Base-by-base conservation (phyloP, 306 rosid genomes). In the Alnus rubra region DNA sequence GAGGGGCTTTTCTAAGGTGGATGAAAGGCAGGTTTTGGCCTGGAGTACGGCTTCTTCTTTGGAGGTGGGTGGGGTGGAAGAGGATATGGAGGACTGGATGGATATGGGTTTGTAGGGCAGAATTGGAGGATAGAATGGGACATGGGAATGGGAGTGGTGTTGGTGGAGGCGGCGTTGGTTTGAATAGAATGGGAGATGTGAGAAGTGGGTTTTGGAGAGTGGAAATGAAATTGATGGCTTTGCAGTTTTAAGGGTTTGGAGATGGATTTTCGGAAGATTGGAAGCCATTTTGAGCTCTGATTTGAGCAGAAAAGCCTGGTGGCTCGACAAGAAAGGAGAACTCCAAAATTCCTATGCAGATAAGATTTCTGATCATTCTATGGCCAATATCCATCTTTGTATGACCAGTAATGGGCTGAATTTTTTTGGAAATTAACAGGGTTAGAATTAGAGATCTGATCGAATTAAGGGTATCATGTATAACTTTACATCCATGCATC, bases 21-120 rank as follows among this genome's bases (percentile, higher is more conserved):
- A 81, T 51, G 91, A 85, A 88, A 95, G 92, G 68, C 97, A 91
- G 71, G 86, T 86, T 74, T 89, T 91, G 82, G 96, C 99, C 79
- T 92, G 97, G 7, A 83, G 78, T 48, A 93, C 82, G 79, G 97
- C 97, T 12, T 93, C 93, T 48, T 88, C 94, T 82, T 89, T 93
- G 69, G 99, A 85, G 86, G 53, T 76, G 63, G 99, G 99, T 79
- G 97, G 99, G 37, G 78, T 87, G 33, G 90, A 84, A 85, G 90
- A 83, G 75, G 92, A 85, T 16, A 85, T 80, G 12, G 95, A 88
- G 10, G 85, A 87, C 39, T 80, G 81, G 76, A 85, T 74, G 47
- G 23, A 62, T 69, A 77, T 80, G 72, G 84, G 82, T 77, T 83
- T 85, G 82, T 63, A 80, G 69, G 65, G 78, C 65, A 76, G n/a